These are phyloP conservation scores for Cystofilobasidium bisporidii DNA, from an alignment of 768 basidiomycete species.

Conservation along the genomic window DNA sequence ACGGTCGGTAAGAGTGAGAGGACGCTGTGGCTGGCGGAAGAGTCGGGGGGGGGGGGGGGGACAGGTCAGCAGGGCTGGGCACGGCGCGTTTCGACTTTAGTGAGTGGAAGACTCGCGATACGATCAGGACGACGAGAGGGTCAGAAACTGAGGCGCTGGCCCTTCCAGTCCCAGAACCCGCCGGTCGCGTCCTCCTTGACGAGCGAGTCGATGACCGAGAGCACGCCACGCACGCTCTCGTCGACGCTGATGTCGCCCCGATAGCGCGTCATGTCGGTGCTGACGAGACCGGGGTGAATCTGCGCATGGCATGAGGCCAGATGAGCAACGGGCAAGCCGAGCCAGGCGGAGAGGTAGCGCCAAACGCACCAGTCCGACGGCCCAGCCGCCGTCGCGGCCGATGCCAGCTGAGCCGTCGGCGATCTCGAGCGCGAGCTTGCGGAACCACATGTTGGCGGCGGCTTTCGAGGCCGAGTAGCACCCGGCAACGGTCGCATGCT, in stretches of 20 bases:
- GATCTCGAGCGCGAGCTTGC: slow-evolving; percentile 15
- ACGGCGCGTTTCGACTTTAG: too few species aligned
- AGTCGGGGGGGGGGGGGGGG: too few species aligned
- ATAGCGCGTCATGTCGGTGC: neutral
- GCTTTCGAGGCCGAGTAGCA: slow-evolving; percentile 3
- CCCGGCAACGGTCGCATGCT: neutral
- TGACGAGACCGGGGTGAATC: neutral
- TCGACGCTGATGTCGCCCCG: slow-evolving; percentile 4
- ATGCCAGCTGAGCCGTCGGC: neutral
- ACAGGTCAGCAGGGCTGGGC: too few species aligned
- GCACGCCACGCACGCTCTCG: neutral
- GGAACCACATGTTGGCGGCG: slow-evolving; percentile 6
- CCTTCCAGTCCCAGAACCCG: slow-evolving; percentile 8
- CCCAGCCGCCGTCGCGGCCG: slow-evolving; percentile 5
- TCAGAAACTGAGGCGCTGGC: neutral
- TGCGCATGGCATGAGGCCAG: too few species aligned
- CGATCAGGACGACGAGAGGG: too few species aligned
- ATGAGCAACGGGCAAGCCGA: too few species aligned
- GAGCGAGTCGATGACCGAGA: neutral
- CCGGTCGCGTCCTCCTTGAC: neutral
- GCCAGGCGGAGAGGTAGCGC: too few species aligned
- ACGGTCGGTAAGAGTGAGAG: too few species aligned
- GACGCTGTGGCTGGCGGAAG: too few species aligned
- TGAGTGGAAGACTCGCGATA: too few species aligned
- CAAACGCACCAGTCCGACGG: neutral